phyloP scores from a whole-genome alignment of 805 yeast genomes.

The Yamadazyma sp. region DNA sequence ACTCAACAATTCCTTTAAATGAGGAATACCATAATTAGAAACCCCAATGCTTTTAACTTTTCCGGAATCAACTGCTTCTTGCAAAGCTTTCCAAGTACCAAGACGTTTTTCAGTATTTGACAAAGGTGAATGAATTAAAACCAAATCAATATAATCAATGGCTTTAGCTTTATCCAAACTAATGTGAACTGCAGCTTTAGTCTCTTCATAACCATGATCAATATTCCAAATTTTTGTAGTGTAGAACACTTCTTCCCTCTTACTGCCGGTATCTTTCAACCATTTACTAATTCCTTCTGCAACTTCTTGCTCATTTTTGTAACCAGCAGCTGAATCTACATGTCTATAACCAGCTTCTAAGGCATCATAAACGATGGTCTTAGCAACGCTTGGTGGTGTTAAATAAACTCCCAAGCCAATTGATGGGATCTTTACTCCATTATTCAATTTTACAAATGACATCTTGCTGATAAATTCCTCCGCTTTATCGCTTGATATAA shows the following conservation, averaged over 20 bases:
- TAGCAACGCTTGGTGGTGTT: constrained; percentile 4
- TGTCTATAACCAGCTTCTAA: constrained; percentile 68
- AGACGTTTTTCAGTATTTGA: constrained; percentile 6
- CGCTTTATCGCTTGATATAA: too few species aligned
- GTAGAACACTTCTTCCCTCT: constrained; percentile 30
- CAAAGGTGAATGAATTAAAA: constrained; percentile 56
- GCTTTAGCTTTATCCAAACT: constrained; percentile 30
- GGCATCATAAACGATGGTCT: constrained; percentile 35
- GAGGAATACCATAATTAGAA: constrained; percentile 30
- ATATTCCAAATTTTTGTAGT: constrained; percentile 31
- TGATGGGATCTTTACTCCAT: constrained; percentile 8
- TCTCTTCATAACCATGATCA: constrained; percentile 34
- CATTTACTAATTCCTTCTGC: constrained; percentile 55
- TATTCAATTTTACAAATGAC: constrained; percentile 6
- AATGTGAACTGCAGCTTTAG: constrained; percentile 26
- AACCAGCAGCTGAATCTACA: constrained; percentile 68
- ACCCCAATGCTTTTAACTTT: constrained; percentile 37
- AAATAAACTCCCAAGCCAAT: constrained; percentile 12
- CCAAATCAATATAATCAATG: constrained; percentile 38
- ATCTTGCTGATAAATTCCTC: too few species aligned
- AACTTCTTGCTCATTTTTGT: constrained; percentile 60
- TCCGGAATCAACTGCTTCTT: constrained; percentile 65
- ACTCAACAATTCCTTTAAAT: constrained; percentile 22
- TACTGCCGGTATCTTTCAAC: constrained; percentile 12
- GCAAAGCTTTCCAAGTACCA: constrained; percentile 77